Evolutionary conservation across 305 asterid genomes (phyloP), one percentile per base, ranked within the genome.

Genomic region (Ajuga reptans): DNA sequence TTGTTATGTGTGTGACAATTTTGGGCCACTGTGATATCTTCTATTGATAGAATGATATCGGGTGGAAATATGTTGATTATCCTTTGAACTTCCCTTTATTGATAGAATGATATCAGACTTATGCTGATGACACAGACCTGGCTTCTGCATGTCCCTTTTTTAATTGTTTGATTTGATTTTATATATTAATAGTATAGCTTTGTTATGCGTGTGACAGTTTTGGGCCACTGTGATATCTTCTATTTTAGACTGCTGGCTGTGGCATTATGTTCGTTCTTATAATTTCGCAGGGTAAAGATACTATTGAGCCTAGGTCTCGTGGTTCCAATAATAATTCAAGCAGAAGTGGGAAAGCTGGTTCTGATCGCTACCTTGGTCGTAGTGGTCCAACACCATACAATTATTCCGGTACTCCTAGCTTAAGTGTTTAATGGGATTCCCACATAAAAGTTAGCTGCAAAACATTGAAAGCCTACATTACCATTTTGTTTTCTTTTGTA

Each of bases 231-330:
- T 10, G 41, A 18, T 41, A 61, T 10, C 43, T 8, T 64, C 15
- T 33, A 12, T 54, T 53, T 64, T 69, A 33, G 55, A 56, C 52
- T 62, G 43, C 71, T 73, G 37, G 47, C 15, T 56, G 45, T 5
- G 15, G 16, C 33, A 31, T 72, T 24, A 31, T 73, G 10, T 49
- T 69, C 50, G 12, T 47, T 60, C 39, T 50, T 16, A 8, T 75
- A 9, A 55, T 69, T 54, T 58, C 73, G 54, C 86, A 92, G 98
- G 84, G 73, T 72, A 90, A 92, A 77, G 97, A 88, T 81, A 64
- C 79, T 61, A 64, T 84, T 66, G 97, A 90, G 59, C 73, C 87
- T 64, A 86, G 88, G 86, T 67, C 93, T 34, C 90, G 90, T 76
- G 84, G 81, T 70, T 75, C 82, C 58, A 77, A 80, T 74, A 78